Conservation (phyloP, 208 protist genomes). For the Acanthamoeba divionensis region DNA sequence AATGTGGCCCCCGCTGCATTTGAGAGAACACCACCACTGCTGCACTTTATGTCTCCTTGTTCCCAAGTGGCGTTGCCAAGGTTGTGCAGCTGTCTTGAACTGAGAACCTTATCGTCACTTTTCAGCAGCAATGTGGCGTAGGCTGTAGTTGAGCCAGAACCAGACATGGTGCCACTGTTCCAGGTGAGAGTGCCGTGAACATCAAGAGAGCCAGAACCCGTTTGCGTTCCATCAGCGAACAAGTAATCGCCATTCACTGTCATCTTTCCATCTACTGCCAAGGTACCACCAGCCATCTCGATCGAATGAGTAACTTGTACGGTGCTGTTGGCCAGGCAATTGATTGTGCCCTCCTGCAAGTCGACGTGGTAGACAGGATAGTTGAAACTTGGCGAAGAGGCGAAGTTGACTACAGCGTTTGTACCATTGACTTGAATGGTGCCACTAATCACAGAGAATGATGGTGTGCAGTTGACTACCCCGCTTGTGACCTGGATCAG, state of each 20-base stretch:
- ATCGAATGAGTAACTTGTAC: too few species aligned
- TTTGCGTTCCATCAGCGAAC: background rate
- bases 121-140: background rate
- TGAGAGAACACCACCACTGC: background rate
- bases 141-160: background rate
- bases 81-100: background rate
- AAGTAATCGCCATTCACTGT: background rate
- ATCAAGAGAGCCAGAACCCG: background rate
- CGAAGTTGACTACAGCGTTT: too few species aligned
- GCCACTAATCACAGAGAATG: too few species aligned
- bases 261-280: background rate
- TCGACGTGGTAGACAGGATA: too few species aligned
- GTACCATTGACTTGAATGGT: too few species aligned
- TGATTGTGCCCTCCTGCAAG: too few species aligned
- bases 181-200: background rate
- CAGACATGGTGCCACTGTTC: constrained; percentile 19
- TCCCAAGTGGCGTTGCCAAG: background rate
- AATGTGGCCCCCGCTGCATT: background rate
- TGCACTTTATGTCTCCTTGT: constrained; percentile 23
- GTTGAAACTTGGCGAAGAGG: too few species aligned
- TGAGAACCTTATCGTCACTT: background rate
- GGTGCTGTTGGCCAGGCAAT: too few species aligned
- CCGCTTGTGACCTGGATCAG: background rate
- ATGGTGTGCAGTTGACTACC: background rate
- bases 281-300: too few species aligned